These are phyloP conservation scores for Azolla pinnata DNA, from an alignment of 75 land plant species.

Conservation along the genomic window DNA sequence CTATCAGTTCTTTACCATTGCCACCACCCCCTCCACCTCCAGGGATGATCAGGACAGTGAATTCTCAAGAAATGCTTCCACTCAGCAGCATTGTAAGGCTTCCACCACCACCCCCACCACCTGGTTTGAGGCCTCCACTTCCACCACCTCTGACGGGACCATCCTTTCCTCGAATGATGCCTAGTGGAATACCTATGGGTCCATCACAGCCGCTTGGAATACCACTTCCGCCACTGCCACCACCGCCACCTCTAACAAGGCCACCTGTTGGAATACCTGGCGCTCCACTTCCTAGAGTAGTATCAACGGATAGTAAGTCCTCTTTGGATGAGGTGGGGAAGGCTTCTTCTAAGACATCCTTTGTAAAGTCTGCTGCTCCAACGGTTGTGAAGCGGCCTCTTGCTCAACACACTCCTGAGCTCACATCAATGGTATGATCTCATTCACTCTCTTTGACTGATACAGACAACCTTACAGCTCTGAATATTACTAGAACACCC, in stretches of 20 bases:
- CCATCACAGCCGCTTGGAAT: constrained; percentile 32
- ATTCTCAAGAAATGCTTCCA: constrained; percentile 7
- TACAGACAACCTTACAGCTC: neutral
- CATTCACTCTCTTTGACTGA: neutral
- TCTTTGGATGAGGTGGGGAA: constrained; percentile 22
- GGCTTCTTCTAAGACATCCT: constrained; percentile 62
- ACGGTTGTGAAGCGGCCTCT: constrained; percentile 94
- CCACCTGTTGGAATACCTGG: constrained; percentile 60
- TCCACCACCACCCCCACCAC: constrained; percentile 44
- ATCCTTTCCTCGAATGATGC: constrained; percentile 18
- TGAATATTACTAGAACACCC: too few relatives aligned
- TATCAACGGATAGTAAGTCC: constrained; percentile 43
- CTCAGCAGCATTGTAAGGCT: constrained; percentile 22
- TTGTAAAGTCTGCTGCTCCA: constrained; percentile 90
- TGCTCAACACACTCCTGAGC: constrained; percentile 96
- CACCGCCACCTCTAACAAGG: constrained; percentile 57
- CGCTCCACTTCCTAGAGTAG: constrained; percentile 21
- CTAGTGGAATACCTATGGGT: constrained; percentile 27
- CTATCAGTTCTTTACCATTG: constrained; percentile 19
- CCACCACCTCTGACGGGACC: constrained; percentile 40
- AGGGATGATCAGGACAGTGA: constrained; percentile 20
- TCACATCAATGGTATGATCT: constrained; percentile 76
- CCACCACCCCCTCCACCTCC: constrained; percentile 33
- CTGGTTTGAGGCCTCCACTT: constrained; percentile 17
- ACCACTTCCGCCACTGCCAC: constrained; percentile 51